phyloP scores from a whole-genome alignment of 1,139 yeast genomes.

The Geotrichum reessii region DNA sequence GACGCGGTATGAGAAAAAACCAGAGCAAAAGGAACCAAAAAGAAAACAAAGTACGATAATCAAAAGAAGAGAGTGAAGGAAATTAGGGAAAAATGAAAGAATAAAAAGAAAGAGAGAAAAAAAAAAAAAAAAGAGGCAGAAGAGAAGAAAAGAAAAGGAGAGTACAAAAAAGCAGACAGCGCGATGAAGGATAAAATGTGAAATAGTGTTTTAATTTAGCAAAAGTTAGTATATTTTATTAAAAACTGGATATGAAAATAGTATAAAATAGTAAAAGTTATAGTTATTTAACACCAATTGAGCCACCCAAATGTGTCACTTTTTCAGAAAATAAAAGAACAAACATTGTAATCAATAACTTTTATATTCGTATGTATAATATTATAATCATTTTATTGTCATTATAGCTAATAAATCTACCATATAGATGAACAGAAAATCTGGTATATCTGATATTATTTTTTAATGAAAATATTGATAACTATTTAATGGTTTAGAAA shows the following conservation, averaged over 20 bases:
- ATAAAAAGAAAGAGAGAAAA: background rate
- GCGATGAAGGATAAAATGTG: background rate
- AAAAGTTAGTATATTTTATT: background rate
- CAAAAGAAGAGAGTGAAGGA: background rate
- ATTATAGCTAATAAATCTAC: too few relatives aligned
- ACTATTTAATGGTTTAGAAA: too few relatives aligned
- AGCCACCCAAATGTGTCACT: too few relatives aligned
- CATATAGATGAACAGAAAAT: too few relatives aligned
- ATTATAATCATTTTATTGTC: too few relatives aligned
- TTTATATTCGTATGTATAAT: too few relatives aligned
- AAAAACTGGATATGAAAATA: too few relatives aligned
- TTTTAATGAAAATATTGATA: too few relatives aligned
- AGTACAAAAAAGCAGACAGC: background rate
- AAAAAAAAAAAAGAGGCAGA: background rate
- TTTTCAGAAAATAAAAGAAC: too few relatives aligned
- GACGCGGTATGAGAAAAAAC: background rate
- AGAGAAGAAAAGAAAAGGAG: background rate
- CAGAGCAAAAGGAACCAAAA: background rate
- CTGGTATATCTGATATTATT: too few relatives aligned
- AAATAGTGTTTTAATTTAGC: background rate
- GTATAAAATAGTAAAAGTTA: background rate
- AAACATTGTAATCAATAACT: too few relatives aligned
- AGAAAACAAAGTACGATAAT: background rate
- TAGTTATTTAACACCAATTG: background rate
- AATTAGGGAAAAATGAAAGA: background rate